Evolutionary conservation across 345 rosid genomes (phyloP), one percentile per base, ranked within the genome.

Genomic region (Luvunga scandens): DNA sequence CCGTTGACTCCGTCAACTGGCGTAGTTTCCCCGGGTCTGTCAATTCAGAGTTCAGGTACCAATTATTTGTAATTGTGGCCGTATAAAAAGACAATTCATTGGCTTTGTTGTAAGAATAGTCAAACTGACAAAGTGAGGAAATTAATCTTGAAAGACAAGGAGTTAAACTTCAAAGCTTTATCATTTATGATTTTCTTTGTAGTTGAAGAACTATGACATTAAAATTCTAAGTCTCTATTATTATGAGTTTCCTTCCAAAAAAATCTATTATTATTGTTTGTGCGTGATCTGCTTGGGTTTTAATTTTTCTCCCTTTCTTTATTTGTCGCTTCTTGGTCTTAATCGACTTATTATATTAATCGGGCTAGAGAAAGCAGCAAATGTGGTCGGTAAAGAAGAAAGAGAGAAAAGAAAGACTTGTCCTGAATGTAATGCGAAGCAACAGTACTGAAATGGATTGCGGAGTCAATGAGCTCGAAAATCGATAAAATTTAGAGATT

Each of bases 21-120:
- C 2, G 91, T 85, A 75, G 84, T 89, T 19, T 92, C 96, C 57
- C 91, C 96, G 21, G 91, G 88, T 56, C 72, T 87, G 48, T 92
- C 94, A 16, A 83, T 90, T 69, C 96, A 92, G 81, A 89, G 91
- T 78, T 84, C 94, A 81, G 96, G 94, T 92, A 72, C 61, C 24
- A 14, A 31, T 59, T n/a, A 18, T 5, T 53, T 53, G 56, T n/a
- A 18, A 1, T 53, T 53, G 56, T 50, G 16, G 0, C 24, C 56
- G 12, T 39, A 31, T 16, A 13, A 13, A 13, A 13, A 50, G 42
- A 69, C 6, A 33, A 19, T 28, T 27, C 18, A 18, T 53, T 5
- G 60, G 36, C 72, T 66, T 42, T 38, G 36, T 64, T 77, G 16
- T 63, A 77, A 34, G 18, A 56, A 59, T 67, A 38, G 61, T 31